Base-by-base conservation (phyloP, 2,329 filamentous ascomycete species). In the Thelonectria discophora region DNA sequence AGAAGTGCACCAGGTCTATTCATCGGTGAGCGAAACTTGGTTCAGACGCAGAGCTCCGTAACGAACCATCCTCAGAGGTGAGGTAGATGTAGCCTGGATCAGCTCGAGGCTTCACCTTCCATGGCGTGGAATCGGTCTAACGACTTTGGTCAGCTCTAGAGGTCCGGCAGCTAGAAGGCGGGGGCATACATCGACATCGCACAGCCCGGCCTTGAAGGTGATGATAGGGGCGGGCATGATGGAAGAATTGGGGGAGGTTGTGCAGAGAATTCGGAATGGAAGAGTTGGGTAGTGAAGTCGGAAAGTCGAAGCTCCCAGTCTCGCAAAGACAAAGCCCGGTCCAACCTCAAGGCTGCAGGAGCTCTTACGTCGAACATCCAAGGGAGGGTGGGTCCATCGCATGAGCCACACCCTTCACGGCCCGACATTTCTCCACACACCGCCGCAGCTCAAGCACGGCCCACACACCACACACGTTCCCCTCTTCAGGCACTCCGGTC, bases 151-250 rank as follows among this genome's bases (percentile, higher is more conserved):
- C 50, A 70, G 58, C 63, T 59, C 20, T 55, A 57, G 59, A 52
- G 21, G 58, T 57, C 34, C 39, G 45, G 18, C 37, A 52, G 39
- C 39, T 42, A 53, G 21, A 20, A 52, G 53, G 18, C 24, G 42
- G 37, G 50, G 56, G 54, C 90, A 75, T 81, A 97, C 93, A 76
- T 94, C 89, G 63, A 94, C 77, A 55, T 95, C 89, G 80, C 94
- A 98, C 77, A 87, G 87, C 78, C 94, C 94, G 67, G 94, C 94
- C 85, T 97, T 97, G 86, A 98, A 98, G 15, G 93, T 97, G 76
- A 98, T 94, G 74, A 97, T 86, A 32, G 94, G 93, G 69, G 92
- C 88, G 65, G 94, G 92, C 93, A 97, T 97, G 66, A 63, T 65
- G 67, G 58, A 18, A 53, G 60, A 18, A 39, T 65, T 50, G 49